A percentile compares a stretch with the other conserved stretches of the same genome.
phyloP scores from a whole-genome alignment of 2,329 filamentous ascomycete species.

The Karstenula rhodostoma region DNA sequence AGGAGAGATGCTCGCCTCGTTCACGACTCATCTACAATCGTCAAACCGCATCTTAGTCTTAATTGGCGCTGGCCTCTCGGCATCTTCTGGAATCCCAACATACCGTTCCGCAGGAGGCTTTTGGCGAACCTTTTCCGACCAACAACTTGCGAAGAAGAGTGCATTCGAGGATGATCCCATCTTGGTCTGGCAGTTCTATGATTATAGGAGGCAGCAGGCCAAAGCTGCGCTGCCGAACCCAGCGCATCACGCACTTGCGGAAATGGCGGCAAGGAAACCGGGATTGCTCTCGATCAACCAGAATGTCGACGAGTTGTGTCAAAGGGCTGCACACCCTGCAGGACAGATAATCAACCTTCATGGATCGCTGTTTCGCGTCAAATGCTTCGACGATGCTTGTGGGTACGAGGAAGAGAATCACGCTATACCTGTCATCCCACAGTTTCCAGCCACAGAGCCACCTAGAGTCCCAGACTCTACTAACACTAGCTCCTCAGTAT shows the following conservation, averaged over 20 bases:
- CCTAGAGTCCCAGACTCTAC: neutral
- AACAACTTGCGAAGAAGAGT: slow-evolving; percentile 21
- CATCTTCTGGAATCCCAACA: slow-evolving; percentile 32
- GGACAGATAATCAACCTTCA: slow-evolving; percentile 7
- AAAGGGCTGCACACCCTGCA: slow-evolving; percentile 1
- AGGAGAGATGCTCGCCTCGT: slow-evolving; percentile 10
- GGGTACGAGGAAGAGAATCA: slow-evolving; percentile 2
- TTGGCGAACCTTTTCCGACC: slow-evolving; percentile 27
- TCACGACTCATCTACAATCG: slow-evolving; percentile 23
- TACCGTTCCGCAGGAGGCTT: slow-evolving; percentile 30
- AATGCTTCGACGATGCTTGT: slow-evolving; percentile 3
- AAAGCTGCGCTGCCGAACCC: slow-evolving; percentile 9
- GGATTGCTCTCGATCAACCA: slow-evolving; percentile 10
- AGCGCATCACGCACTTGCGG: slow-evolving; percentile 11
- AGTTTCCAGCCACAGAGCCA: neutral
- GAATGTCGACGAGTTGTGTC: slow-evolving; percentile 13
- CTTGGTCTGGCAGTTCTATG: slow-evolving; percentile 16
- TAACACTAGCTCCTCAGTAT: neutral
- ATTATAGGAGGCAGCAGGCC: neutral
- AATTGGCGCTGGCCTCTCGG: slow-evolving; percentile 34
- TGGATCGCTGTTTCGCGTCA: slow-evolving; percentile 9
- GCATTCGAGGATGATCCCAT: slow-evolving; percentile 22
- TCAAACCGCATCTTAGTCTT: slow-evolving; percentile 31
- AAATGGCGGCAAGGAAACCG: slow-evolving; percentile 8
- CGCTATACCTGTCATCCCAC: slow-evolving; percentile 2